A percentile compares a stretch with the other conserved stretches of the same genome.
Evolutionary conservation across 2,329 filamentous ascomycete species (phyloP).

Genomic region (Fusarium verticillioides): DNA sequence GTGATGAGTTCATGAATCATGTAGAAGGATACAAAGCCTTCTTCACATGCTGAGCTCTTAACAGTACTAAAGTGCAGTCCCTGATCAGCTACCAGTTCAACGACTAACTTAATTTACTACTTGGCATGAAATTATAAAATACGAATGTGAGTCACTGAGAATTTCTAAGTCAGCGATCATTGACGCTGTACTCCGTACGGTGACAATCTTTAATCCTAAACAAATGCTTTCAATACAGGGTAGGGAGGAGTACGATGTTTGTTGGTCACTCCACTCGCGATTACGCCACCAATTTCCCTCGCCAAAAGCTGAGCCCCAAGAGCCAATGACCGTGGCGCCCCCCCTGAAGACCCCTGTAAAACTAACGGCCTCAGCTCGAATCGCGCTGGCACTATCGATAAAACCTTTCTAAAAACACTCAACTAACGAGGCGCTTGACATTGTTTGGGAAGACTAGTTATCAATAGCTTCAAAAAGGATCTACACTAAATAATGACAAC

Average conservation of each 20-base stretch:
- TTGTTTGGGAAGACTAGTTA: background rate
- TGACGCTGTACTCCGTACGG: no score
- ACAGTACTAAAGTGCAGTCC: background rate
- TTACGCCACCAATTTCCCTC: background rate
- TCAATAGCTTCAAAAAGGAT: background rate
- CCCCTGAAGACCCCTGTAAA: background rate
- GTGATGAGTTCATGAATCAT: background rate
- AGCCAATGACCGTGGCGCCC: background rate
- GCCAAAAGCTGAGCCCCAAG: background rate
- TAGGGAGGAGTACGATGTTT: background rate
- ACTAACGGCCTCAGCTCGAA: background rate
- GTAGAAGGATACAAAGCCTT: rapidly evolving
- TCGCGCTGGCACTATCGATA: background rate
- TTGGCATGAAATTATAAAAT: rapidly evolving
- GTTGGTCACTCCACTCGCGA: background rate
- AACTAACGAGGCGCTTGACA: background rate
- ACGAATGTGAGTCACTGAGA: rapidly evolving
- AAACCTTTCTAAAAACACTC: background rate
- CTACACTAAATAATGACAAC: background rate
- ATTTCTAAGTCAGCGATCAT: background rate
- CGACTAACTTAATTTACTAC: rapidly evolving
- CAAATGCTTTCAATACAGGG: background rate
- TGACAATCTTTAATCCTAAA: rapidly evolving
- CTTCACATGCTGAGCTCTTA: no score
- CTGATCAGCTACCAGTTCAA: no score